Evolutionary conservation across 257 asterid genomes (phyloP), one percentile per base, ranked within the genome.

Genomic region (Scutellaria baicalensis): DNA sequence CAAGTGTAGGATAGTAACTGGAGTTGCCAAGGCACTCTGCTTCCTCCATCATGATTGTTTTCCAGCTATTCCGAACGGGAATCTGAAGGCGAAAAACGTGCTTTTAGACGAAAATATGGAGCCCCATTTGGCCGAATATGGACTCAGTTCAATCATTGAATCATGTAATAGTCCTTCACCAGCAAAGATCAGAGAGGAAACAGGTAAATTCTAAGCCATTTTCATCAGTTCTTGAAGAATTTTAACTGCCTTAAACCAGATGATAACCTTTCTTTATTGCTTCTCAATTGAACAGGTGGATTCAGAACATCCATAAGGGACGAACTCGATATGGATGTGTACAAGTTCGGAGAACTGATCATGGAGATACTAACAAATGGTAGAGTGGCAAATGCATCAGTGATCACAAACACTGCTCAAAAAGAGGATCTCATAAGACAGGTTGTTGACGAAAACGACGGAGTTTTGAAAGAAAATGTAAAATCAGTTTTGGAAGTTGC

Each of bases 11-110:
- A 78, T 85, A 48, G 80, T 94, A 8, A 33, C 47, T 27, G 96
- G 91, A 49, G 78, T 91, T 68, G 97, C 93, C 1, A 84, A 73
- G 68, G 99, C 89, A 13, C 87, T 94, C 18, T 76, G 78, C 64
- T 94, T 82, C 77, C 96, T 94, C 48, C 98, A 93, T 74, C 96
- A 86, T 45, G 93, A 83, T 39, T 89, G 93, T 67, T 73, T 51
- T 78, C 99, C 96, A 0, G 86, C 97, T 13, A 89, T 94, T 39
- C 85, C 96, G 17, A 95, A 94, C 59, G 99, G 97, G 36, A 82
- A 89, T 74, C 69, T 94, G 68, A 85, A 85, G 83, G 66, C 90
- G 12, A 67, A 80, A 56, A 94, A 84, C 59, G 64, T 94, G 56
- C 72, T 83, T 49, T 88, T 94, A n/a, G 95, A 94, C 69, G 97